Percentiles rank a stretch among this genome's conserved stretches.
Evolutionary conservation across 345 rosid genomes (phyloP).

Genomic region (Alliaria petiolata): DNA sequence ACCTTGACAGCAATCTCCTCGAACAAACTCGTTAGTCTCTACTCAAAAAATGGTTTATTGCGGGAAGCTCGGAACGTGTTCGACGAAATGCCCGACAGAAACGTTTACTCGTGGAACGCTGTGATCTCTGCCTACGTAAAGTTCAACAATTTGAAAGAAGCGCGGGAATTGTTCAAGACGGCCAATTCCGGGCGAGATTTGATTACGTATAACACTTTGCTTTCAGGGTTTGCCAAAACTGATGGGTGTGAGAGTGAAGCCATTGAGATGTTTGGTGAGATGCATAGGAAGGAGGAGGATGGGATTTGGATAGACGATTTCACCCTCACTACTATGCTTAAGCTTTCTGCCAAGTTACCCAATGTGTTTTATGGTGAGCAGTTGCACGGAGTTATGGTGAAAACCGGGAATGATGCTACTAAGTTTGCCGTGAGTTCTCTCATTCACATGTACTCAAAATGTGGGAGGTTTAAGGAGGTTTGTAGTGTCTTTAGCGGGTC

Average conservation of each 20-base stretch:
- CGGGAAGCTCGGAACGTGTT: constrained; percentile 66
- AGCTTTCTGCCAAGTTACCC: constrained; percentile 51
- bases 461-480: constrained; percentile 51
- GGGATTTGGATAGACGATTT: constrained; percentile 54
- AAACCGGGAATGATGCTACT: constrained; percentile 52
- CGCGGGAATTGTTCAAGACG: constrained; percentile 45
- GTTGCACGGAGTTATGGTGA: constrained; percentile 65
- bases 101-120: constrained; percentile 68
- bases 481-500: constrained; percentile 39
- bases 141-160: constrained; percentile 41
- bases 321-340: constrained; percentile 59
- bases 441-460: constrained; percentile 81
- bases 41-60: constrained; percentile 38
- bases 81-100: constrained; percentile 70
- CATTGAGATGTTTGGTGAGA: constrained; percentile 45
- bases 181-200: constrained; percentile 42
- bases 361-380: constrained; percentile 44
- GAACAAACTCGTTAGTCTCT: constrained; percentile 52
- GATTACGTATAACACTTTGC: constrained; percentile 62
- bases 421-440: constrained; percentile 70
- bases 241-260: constrained; percentile 54
- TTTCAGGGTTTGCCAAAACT: constrained; percentile 48
- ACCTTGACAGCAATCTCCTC: constrained; percentile 25
- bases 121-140: constrained; percentile 62
- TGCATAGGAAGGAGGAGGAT: constrained; percentile 35